A percentile compares a stretch with the other conserved stretches of the same genome.
Conservation (phyloP, 257 asterid genomes). For the Solanum ossicruentum region DNA sequence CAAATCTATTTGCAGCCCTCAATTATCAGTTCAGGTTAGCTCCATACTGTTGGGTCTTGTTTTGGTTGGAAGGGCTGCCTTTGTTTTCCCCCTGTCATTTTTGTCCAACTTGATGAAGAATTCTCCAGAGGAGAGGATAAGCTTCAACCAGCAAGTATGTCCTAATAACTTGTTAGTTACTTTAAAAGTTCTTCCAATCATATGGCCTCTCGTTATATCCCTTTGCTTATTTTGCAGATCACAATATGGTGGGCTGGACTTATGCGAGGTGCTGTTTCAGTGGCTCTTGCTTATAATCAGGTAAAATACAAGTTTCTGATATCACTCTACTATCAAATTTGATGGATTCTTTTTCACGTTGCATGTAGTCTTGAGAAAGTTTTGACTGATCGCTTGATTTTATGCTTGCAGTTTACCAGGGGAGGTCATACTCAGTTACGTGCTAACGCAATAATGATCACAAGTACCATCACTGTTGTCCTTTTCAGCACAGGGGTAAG, state of each 20-base stretch:
- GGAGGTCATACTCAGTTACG: conserved; percentile 63
- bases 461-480: conserved; percentile 94
- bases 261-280: conserved; percentile 97
- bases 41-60: conserved; percentile 73
- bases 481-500: conserved; percentile 96
- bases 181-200: not conserved
- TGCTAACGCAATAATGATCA: conserved; percentile 73
- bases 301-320: conserved; percentile 14
- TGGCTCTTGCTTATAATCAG: conserved; percentile 99
- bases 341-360: not conserved
- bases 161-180: not conserved
- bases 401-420: conserved; percentile 58
- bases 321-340: not conserved
- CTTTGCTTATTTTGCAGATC: conserved; percentile 31
- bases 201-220: not conserved
- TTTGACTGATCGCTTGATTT: not conserved
- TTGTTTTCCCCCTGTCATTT: conserved; percentile 85
- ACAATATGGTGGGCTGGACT: conserved; percentile 99
- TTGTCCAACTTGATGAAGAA: conserved; percentile 84
- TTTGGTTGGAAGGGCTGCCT: conserved; percentile 91
- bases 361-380: not conserved
- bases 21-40: conserved; percentile 56
- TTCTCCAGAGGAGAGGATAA: conserved; percentile 42
- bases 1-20: conserved; percentile 39
- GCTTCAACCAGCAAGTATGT: conserved; percentile 68